Evolutionary conservation across 2,329 filamentous ascomycete genomes (phyloP).

Genomic region (Graphilbum fragrans): DNA sequence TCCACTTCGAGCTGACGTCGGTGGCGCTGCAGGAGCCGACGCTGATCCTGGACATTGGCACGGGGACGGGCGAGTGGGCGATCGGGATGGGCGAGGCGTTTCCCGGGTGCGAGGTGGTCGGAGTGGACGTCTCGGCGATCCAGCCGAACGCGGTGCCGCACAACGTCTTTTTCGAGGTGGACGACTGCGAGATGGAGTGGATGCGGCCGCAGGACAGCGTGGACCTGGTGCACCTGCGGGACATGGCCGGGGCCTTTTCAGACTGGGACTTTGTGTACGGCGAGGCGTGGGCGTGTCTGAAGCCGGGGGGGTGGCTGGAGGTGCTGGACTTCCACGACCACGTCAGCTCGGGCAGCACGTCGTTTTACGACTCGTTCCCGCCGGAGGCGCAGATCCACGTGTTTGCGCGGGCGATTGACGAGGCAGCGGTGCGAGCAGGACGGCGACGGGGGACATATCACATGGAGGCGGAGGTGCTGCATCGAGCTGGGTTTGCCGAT

Average conservation of each 20-base stretch:
- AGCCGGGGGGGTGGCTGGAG: conserved; percentile 40
- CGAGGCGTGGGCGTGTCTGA: conserved; percentile 38
- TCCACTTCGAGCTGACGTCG: conserved; percentile 19
- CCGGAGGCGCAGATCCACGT: conserved; percentile 31
- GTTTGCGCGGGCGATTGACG: conserved; percentile 10
- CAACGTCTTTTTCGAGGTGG: conserved; percentile 48
- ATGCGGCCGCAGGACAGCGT: conserved; percentile 37
- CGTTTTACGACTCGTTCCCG: conserved; percentile 13
- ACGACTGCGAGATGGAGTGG: conserved; percentile 46
- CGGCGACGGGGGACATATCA: conserved; percentile 10
- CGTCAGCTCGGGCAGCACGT: conserved; percentile 20
- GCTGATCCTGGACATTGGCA: conserved; percentile 45
- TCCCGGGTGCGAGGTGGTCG: conserved; percentile 42
- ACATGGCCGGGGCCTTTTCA: conserved; percentile 41
- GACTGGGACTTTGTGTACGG: conserved; percentile 44
- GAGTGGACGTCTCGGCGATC: conserved; percentile 47
- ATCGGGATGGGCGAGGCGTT: conserved; percentile 41
- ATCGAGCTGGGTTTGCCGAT: conserved; percentile 29
- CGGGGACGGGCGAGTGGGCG: conserved; percentile 42
- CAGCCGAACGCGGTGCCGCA: conserved; percentile 43
- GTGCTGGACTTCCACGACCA: conserved; percentile 27
- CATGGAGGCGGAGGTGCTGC: conserved; percentile 18
- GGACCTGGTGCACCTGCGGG: conserved; percentile 44
- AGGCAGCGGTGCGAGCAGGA: conserved; percentile 30
- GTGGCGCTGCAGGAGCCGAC: conserved; percentile 22